Percentiles rank a stretch among this genome's conserved stretches.
These are phyloP conservation scores for Debaryomyces sp. DNA, from an alignment of 1,139 yeast genomes.

Conservation along the genomic window DNA sequence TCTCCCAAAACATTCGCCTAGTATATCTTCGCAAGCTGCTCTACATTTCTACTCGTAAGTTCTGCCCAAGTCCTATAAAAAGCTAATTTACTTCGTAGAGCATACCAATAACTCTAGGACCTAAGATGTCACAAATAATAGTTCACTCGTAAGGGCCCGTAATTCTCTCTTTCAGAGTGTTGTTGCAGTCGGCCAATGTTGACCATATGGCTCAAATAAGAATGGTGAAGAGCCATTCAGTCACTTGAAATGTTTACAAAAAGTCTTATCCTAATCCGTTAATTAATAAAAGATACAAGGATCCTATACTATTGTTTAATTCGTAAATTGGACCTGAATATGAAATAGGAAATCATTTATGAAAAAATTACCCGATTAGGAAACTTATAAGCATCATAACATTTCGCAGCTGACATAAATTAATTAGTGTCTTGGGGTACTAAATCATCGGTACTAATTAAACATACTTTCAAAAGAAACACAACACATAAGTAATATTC, in stretches of 20 bases:
- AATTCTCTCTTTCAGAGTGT: neutral
- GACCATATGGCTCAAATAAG: neutral
- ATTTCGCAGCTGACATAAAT: slow-evolving; percentile 2
- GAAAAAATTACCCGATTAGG: slow-evolving; percentile 3
- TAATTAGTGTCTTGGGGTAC: neutral
- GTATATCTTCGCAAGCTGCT: no score
- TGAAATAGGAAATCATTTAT: neutral
- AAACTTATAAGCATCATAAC: slow-evolving; percentile 1
- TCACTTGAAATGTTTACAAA: neutral
- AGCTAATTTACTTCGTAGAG: neutral
- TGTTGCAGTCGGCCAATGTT: neutral
- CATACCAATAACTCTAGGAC: neutral
- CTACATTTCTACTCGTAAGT: no score
- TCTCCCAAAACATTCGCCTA: no score
- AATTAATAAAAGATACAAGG: neutral
- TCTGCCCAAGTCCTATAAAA: no score
- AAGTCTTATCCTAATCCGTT: neutral
- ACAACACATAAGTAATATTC: neutral
- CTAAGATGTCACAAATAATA: neutral
- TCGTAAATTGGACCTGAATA: neutral
- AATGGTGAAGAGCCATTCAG: neutral
- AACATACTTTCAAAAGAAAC: neutral
- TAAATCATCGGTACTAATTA: neutral
- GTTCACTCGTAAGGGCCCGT: neutral
- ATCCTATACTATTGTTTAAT: neutral